Conservation (phyloP, 257 asterid species). For the Lycium ferocissimum region DNA sequence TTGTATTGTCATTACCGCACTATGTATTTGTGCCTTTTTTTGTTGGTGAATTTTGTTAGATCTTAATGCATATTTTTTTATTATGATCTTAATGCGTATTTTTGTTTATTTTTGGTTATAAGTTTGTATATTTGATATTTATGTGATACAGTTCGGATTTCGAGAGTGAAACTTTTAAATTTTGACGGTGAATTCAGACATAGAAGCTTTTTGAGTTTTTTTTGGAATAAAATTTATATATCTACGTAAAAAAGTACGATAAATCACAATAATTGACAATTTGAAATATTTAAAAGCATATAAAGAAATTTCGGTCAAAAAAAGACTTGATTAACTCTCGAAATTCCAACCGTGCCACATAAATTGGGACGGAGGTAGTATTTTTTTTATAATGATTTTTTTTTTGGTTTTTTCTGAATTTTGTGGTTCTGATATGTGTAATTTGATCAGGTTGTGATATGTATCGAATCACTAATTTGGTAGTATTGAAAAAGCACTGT, state of each 20-base stretch:
- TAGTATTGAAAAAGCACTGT: slow-evolving; percentile 38
- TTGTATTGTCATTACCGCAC: slow-evolving; percentile 31
- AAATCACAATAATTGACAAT: too few relatives aligned
- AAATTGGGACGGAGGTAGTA: too few relatives aligned
- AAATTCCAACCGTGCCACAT: too few relatives aligned
- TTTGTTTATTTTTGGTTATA: slow-evolving; percentile 22
- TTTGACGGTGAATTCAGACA: not conserved
- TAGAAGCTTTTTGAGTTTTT: too few relatives aligned
- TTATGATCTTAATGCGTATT: slow-evolving; percentile 42
- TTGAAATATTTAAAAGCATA: too few relatives aligned
- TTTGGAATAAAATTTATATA: too few relatives aligned
- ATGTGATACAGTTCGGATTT: slow-evolving; percentile 28
- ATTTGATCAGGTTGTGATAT: slow-evolving; percentile 67
- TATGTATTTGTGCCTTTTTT: not conserved
- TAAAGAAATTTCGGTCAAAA: too few relatives aligned
- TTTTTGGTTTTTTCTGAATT: slow-evolving; percentile 34
- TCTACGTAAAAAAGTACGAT: too few relatives aligned
- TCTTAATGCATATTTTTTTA: slow-evolving; percentile 38
- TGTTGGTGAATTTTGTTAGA: slow-evolving; percentile 37
- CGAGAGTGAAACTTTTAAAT: slow-evolving; percentile 4
- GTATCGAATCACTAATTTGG: slow-evolving; percentile 49
- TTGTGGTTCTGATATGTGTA: slow-evolving; percentile 5
- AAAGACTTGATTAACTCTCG: too few relatives aligned
- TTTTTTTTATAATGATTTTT: too few relatives aligned
- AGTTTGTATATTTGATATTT: not conserved